Conservation (phyloP, 2,329 filamentous ascomycete species). For the Pseudogymnoascus sp. region DNA sequence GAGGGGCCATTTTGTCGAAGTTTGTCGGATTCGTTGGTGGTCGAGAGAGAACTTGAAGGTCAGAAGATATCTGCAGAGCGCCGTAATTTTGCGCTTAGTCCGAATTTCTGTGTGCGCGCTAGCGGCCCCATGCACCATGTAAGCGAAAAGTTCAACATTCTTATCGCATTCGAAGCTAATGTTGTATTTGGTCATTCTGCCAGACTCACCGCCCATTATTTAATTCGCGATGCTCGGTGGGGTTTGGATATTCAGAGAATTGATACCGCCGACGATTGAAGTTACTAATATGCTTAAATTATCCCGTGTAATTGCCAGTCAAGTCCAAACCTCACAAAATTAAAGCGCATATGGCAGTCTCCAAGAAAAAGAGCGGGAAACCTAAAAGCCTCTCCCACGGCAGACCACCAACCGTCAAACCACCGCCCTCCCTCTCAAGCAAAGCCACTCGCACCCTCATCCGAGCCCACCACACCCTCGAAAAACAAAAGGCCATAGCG, state of each 20-base stretch:
- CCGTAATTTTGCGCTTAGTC: constrained; percentile 2
- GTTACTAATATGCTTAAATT: neutral
- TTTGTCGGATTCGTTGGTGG: constrained; percentile 9
- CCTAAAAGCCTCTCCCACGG: constrained; percentile 42
- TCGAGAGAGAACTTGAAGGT: constrained; percentile 8
- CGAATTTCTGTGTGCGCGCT: constrained; percentile 4
- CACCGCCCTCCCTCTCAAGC: constrained; percentile 50
- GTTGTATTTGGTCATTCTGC: neutral
- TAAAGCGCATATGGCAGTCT: constrained; percentile 33
- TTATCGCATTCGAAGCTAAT: neutral
- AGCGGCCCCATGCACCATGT: neutral
- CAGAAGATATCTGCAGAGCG: neutral
- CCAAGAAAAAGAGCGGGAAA: constrained; percentile 34
- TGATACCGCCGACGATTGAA: neutral
- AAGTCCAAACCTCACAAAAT: neutral
- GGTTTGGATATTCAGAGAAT: neutral
- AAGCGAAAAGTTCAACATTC: neutral
- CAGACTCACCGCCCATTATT: neutral
- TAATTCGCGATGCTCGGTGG: neutral
- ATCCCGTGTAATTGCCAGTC: neutral
- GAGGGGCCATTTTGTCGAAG: constrained; percentile 12
- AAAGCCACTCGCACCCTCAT: constrained; percentile 57
- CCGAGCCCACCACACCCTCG: constrained; percentile 55
- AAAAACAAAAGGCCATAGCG: constrained; percentile 54
- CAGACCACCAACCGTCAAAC: constrained; percentile 46